These are phyloP conservation scores for Cryomyces antarcticus DNA, from an alignment of 495 filamentous ascomycete genomes.

Conservation along the genomic window DNA sequence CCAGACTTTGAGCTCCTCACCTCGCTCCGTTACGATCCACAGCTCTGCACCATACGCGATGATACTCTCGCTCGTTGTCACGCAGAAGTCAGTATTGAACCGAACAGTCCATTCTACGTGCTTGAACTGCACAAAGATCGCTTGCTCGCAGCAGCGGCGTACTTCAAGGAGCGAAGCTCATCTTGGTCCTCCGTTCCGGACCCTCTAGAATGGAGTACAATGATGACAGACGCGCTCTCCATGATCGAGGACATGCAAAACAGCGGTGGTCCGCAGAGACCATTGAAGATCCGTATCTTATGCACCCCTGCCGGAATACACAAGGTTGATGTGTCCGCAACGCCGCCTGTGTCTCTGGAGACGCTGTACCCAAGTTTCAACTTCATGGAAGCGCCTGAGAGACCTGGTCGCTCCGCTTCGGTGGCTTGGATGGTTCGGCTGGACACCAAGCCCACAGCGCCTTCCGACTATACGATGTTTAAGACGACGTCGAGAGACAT, in stretches of 20 bases:
- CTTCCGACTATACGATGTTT: conserved; percentile 12
- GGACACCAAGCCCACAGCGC: conserved; percentile 10
- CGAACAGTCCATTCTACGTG: conserved; percentile 58
- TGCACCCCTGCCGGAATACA: conserved; percentile 5
- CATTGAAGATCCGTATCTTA: conserved; percentile 10
- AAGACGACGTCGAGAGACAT: conserved; percentile 16
- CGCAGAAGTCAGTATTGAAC: conserved; percentile 8
- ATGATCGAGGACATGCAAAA: no score
- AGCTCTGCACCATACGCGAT: background rate
- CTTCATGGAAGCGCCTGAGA: no score
- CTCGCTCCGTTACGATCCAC: conserved; percentile 56
- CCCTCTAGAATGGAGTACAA: no score
- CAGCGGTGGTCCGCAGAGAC: no score
- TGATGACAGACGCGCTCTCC: no score
- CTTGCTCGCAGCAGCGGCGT: conserved; percentile 49
- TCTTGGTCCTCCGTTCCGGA: no score
- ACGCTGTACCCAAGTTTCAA: conserved; percentile 29
- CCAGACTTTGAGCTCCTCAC: conserved; percentile 41
- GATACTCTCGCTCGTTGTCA: no score
- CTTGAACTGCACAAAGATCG: conserved; percentile 62
- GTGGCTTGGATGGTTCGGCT: conserved; percentile 11
- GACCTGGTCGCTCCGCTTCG: no score
- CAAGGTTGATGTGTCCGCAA: conserved; percentile 23
- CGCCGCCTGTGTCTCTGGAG: conserved; percentile 25
- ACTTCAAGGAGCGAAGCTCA: conserved; percentile 26